A percentile compares a stretch with the other conserved stretches of the same genome.
Evolutionary conservation across 805 yeast species (phyloP).

Genomic region (Spathaspora gorwiae): DNA sequence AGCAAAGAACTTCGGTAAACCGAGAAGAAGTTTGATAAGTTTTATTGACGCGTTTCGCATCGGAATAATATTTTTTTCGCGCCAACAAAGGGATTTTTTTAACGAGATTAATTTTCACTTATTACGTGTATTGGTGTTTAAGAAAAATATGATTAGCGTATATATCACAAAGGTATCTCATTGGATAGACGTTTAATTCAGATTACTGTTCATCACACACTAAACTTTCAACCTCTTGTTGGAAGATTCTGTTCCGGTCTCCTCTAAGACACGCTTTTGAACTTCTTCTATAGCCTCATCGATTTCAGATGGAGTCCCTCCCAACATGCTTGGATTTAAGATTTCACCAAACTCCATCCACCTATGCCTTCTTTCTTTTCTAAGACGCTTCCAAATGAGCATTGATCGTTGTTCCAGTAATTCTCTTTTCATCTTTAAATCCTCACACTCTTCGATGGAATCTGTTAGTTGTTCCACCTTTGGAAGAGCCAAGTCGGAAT

Average conservation of each 20-base stretch:
- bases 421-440: constrained; percentile 5
- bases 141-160: too few relatives aligned
- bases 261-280: not conserved
- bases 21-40: too few relatives aligned
- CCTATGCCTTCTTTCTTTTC: constrained; percentile 14
- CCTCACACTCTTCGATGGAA: constrained; percentile 2
- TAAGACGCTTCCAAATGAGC: constrained; percentile 29
- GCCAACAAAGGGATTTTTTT: too few relatives aligned
- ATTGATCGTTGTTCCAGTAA: constrained; percentile 24
- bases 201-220: constrained; percentile 1
- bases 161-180: too few relatives aligned
- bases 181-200: too few relatives aligned
- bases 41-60: too few relatives aligned
- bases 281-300: constrained; percentile 4
- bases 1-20: too few relatives aligned
- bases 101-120: too few relatives aligned
- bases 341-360: constrained; percentile 25
- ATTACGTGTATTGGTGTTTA: too few relatives aligned
- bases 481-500: constrained; percentile 6
- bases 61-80: too few relatives aligned
- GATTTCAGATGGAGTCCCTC: not conserved
- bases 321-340: constrained; percentile 5
- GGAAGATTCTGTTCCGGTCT: too few relatives aligned
- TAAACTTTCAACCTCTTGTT: constrained; percentile 1
- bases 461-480: constrained; percentile 10